Base-by-base conservation (phyloP, 352 stramenopile genomes). In the Discostella stelligera region DNA sequence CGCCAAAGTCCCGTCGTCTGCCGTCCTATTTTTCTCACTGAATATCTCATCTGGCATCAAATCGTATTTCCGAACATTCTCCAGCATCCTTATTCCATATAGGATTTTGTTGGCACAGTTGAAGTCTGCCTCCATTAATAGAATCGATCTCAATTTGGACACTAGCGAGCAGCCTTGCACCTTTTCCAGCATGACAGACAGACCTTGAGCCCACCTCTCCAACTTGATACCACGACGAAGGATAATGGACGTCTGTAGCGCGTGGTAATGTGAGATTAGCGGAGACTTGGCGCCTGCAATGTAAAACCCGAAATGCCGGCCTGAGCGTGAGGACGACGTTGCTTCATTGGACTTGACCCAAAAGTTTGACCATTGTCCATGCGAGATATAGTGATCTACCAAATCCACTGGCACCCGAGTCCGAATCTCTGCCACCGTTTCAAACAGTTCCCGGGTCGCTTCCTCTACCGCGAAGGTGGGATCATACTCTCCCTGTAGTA, bases 111-210 rank as follows among this genome's bases (percentile, higher is more conserved):
- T 32, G 27, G 27, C 27, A 64, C 8, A 69, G 14, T 74, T 79
- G 21, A 79, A 79, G 49, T 79, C 71, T 6, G 71, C 71, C 20
- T 79, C 64, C 71, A 79, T 79, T 3, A 79, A 39, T 6, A 79
- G 23, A n/a, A 79, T 79, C 1, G 71, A 58, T 25, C 71, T 18
- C 2, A 79, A 25, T 55, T 79, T 79, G 0, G 37, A 48, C 9
- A 83, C 49, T 11, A 75, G 62, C 13, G 16, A 56, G 16, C 21
- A 41, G 30, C 77, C 66, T 6, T 58, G 46, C 23, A 75, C 49
- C 23, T 81, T 84, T 41, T 84, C 66, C 2, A 84, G 55, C 71
- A 84, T 84, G 16, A 73, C 53, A 14, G 60, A 74, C 0, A 84
- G 61, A 5, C 66, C 77, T 13, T 48, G 25, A 3, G 44, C 46